Conservation (phyloP, 495 filamentous ascomycete genomes). For the Pseudevernia furfuracea region DNA sequence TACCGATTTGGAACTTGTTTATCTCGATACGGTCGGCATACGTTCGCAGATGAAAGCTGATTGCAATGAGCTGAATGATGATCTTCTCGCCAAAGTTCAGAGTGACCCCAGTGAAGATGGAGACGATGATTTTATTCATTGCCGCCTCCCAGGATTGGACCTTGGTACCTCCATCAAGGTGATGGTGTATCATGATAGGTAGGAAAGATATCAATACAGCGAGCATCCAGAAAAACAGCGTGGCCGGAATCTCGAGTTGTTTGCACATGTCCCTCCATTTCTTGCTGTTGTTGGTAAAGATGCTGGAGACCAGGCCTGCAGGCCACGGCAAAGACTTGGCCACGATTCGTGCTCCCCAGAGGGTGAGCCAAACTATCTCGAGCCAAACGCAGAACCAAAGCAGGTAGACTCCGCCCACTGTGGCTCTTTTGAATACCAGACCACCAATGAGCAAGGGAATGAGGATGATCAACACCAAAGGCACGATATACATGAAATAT, state of each 20-base stretch:
- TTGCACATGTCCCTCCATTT: slow-evolving; percentile 90
- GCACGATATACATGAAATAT: slow-evolving; percentile 81
- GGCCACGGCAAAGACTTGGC: slow-evolving; percentile 65
- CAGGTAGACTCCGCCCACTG: slow-evolving; percentile 67
- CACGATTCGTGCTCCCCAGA: slow-evolving; percentile 77
- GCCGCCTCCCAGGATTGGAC: slow-evolving; percentile 62
- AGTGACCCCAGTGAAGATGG: slow-evolving; percentile 67
- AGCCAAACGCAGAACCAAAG: slow-evolving; percentile 95
- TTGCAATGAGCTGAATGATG: slow-evolving; percentile 88
- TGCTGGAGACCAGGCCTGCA: slow-evolving; percentile 58
- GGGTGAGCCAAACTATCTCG: slow-evolving; percentile 83
- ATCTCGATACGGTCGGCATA: slow-evolving; percentile 88
- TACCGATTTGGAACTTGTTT: slow-evolving; percentile 82
- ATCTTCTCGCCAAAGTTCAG: slow-evolving; percentile 90
- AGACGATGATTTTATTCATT: slow-evolving; percentile 80
- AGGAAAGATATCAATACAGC: slow-evolving; percentile 62
- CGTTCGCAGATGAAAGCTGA: slow-evolving; percentile 84
- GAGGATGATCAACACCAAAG: slow-evolving; percentile 63
- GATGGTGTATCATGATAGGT: slow-evolving; percentile 63
- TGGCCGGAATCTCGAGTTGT: slow-evolving; percentile 77
- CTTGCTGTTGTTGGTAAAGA: slow-evolving; percentile 80
- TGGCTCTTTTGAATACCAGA: slow-evolving; percentile 54
- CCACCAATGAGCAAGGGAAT: slow-evolving; percentile 75
- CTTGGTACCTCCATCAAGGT: slow-evolving; percentile 47
- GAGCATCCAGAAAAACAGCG: slow-evolving; percentile 89